These are phyloP conservation scores for Phytopythium helicoides DNA, from an alignment of 352 stramenopile species.

Conservation along the genomic window DNA sequence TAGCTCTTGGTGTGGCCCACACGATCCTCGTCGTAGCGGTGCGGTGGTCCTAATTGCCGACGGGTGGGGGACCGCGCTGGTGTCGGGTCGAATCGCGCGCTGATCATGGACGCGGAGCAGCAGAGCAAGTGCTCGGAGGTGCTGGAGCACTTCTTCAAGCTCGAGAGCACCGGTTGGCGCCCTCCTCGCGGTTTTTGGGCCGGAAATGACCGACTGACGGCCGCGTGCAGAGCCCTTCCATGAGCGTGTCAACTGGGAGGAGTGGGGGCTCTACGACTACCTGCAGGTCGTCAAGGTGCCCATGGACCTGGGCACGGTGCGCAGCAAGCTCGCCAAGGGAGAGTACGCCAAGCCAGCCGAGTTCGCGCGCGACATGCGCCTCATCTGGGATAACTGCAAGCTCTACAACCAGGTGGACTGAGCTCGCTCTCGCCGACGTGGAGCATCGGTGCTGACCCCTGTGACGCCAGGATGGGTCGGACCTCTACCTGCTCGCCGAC, in stretches of 20 bases:
- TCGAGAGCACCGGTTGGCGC: constrained; percentile 63
- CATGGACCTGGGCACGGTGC: constrained; percentile 91
- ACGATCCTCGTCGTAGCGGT: too few species aligned
- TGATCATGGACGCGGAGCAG: constrained; percentile 78
- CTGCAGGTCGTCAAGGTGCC: constrained; percentile 89
- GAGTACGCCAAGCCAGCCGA: constrained; percentile 85
- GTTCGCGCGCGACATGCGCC: constrained; percentile 81
- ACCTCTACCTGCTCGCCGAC: constrained; percentile 82
- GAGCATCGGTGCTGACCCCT: too few species aligned
- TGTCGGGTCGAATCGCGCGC: too few species aligned
- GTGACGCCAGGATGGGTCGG: constrained; percentile 86
- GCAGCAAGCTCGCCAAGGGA: constrained; percentile 67
- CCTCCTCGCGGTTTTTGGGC: background rate
- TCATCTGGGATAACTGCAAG: constrained; percentile 87
- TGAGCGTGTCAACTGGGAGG: constrained; percentile 88
- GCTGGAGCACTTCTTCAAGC: constrained; percentile 79
- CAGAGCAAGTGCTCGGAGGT: constrained; percentile 82
- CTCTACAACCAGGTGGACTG: constrained; percentile 69
- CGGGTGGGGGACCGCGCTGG: too few species aligned
- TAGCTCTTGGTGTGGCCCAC: too few species aligned
- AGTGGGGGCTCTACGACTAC: constrained; percentile 91
- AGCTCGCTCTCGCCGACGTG: background rate
- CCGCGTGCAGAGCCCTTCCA: constrained; percentile 64
- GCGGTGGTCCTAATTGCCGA: too few species aligned
- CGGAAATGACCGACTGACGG: background rate